Evolutionary conservation across 2,329 filamentous ascomycete genomes (phyloP).

Genomic region (Fusarium vanettenii): DNA sequence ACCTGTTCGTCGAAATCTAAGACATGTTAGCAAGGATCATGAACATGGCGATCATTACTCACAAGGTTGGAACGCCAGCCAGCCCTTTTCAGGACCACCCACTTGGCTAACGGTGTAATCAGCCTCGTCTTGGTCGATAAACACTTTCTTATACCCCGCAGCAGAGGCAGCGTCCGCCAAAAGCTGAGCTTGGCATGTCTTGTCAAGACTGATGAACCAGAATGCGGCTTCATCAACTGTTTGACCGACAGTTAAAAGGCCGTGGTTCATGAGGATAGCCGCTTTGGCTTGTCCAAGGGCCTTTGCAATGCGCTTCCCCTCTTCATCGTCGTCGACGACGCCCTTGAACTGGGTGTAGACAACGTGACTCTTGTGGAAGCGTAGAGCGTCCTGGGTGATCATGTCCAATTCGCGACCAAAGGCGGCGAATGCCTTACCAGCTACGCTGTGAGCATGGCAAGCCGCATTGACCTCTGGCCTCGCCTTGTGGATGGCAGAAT

Average conservation of each 20-base stretch:
- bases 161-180: background rate
- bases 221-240: conserved; percentile 1
- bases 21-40: background rate
- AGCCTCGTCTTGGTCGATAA: background rate
- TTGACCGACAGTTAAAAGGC: background rate
- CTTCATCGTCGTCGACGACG: background rate
- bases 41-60: background rate
- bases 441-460: conserved; percentile 72
- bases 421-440: conserved; percentile 72
- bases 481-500: conserved; percentile 71
- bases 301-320: background rate
- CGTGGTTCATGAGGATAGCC: background rate
- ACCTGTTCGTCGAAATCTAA: background rate
- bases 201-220: background rate
- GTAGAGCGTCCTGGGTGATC: conserved; percentile 67
- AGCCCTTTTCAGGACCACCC: background rate
- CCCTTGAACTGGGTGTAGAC: background rate
- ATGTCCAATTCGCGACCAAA: conserved; percentile 73
- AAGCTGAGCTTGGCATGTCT: background rate
- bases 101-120: background rate
- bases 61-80: background rate
- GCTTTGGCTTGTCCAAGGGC: background rate
- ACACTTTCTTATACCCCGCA: background rate
- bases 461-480: conserved; percentile 71
- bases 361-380: background rate